Evolutionary conservation across 2,329 filamentous ascomycete species (phyloP).

Genomic region (Diaporthe capsici): DNA sequence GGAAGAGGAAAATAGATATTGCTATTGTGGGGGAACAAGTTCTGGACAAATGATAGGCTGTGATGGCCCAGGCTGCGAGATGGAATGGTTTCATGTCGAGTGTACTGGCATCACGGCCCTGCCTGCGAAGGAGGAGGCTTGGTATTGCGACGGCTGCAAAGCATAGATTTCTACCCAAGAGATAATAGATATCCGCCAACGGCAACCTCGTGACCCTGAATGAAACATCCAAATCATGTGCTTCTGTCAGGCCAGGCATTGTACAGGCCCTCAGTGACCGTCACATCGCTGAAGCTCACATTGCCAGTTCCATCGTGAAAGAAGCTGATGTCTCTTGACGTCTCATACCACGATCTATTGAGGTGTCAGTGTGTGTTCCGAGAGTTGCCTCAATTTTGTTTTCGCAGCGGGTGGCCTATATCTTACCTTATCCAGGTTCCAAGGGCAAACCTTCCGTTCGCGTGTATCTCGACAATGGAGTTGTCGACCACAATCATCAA

Average conservation of each 20-base stretch:
- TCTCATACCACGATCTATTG: conserved; percentile 53
- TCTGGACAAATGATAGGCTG: conserved; percentile 35
- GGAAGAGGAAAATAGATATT: not conserved
- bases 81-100: conserved; percentile 29
- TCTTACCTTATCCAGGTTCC: conserved; percentile 60
- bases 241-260: conserved; percentile 48
- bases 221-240: not conserved
- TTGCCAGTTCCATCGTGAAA: conserved; percentile 51
- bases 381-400: not conserved
- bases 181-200: not conserved
- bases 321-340: conserved; percentile 53
- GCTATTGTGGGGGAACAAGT: conserved; percentile 23
- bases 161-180: not conserved
- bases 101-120: conserved; percentile 20
- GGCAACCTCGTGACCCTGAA: not conserved
- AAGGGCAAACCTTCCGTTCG: conserved; percentile 57
- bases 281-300: conserved; percentile 51
- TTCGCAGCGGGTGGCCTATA: conserved; percentile 17
- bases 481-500: conserved; percentile 59
- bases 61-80: conserved; percentile 18
- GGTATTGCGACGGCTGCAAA: conserved; percentile 18
- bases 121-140: conserved; percentile 20
- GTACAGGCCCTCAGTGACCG: conserved; percentile 54
- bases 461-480: conserved; percentile 55
- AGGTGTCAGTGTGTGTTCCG: conserved; percentile 42